Percentiles rank a stretch among this genome's conserved stretches.
Conservation (phyloP, 202 grass and related monocot species). For the Setaria viridis region DNA sequence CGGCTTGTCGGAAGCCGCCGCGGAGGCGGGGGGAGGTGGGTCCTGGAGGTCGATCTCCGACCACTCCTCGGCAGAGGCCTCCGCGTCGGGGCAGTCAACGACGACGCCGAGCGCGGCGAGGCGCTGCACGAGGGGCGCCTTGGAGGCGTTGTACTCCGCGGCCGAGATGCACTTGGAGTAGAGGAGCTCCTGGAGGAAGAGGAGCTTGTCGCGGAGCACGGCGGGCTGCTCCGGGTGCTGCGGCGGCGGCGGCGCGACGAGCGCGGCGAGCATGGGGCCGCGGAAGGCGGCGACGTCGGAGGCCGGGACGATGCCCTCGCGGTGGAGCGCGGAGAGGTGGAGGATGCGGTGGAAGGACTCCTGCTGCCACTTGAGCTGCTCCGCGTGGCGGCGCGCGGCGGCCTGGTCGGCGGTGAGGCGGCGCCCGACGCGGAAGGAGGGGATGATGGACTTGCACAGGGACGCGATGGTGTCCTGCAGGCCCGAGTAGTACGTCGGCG, state of each 20-base stretch:
- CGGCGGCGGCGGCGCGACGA: conserved; percentile 55
- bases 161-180: conserved; percentile 81
- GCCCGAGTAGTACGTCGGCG: conserved; percentile 88
- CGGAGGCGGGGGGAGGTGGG: conserved; percentile 24
- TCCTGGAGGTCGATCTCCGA: conserved; percentile 87
- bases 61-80: conserved; percentile 76
- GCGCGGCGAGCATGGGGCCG: conserved; percentile 61
- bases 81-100: conserved; percentile 72
- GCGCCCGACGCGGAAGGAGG: conserved; percentile 59
- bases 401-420: conserved; percentile 80
- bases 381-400: conserved; percentile 61
- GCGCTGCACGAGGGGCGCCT: conserved; percentile 73
- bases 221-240: conserved; percentile 59
- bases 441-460: conserved; percentile 88
- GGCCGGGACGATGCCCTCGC: conserved; percentile 86
- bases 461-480: conserved; percentile 95
- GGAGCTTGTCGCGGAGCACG: conserved; percentile 84
- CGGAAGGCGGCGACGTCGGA: conserved; percentile 79
- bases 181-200: conserved; percentile 97
- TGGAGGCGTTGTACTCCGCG: conserved; percentile 85
- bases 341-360: conserved; percentile 97
- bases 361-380: conserved; percentile 96
- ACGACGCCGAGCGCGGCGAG: conserved; percentile 78
- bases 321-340: conserved; percentile 77
- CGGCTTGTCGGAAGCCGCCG: conserved; percentile 46